Evolutionary conservation across 305 asterid species (phyloP), one percentile per base, ranked within the genome.

Genomic region (Plantago coronopus): DNA sequence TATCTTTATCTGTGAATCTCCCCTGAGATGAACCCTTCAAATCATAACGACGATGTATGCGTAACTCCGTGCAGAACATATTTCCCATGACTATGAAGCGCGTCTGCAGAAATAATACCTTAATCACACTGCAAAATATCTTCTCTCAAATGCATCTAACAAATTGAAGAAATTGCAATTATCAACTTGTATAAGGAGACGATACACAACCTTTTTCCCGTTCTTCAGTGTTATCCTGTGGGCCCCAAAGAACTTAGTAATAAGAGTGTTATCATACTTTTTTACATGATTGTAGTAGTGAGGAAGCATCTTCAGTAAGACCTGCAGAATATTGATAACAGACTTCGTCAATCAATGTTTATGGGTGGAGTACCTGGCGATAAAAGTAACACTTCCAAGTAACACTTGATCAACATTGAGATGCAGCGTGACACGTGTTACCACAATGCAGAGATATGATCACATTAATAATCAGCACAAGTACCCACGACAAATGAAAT

Each of bases 51-150:
- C 87, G 95, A 67, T 91, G 98, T 71, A 91, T 91, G 23, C 83
- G 77, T 72, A 91, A 76, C 75, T 91, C 97, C 19, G 98, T 86
- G 74, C 90, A 84, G 79, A 91, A 89, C 96, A 91, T 91, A 71
- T 91, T 91, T 72, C 98, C 98, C 97, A 89, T 91, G 69, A 91
- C 98, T 29, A 91, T 83, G 80, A 91, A 89, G 57, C 90, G 98
- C 38, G 83, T 95, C 98, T 91, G 81, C 34, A 69, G 65, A 74
- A 60, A 69, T 74, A 69, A 11, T 23, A 45, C 56, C 53, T 58
- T 38, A 54, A 59, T 42, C 63, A 54, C 68, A 47, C 12, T 5
- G 18, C 21, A 47, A 10, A 34, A 34, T 0, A 5, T 27, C 31
- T 27, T 27, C 15, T 57, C 42, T 18, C 29, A 60, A 47, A 57